Base-by-base conservation (phyloP, 805 yeast genomes). In the Candida ortonii region DNA sequence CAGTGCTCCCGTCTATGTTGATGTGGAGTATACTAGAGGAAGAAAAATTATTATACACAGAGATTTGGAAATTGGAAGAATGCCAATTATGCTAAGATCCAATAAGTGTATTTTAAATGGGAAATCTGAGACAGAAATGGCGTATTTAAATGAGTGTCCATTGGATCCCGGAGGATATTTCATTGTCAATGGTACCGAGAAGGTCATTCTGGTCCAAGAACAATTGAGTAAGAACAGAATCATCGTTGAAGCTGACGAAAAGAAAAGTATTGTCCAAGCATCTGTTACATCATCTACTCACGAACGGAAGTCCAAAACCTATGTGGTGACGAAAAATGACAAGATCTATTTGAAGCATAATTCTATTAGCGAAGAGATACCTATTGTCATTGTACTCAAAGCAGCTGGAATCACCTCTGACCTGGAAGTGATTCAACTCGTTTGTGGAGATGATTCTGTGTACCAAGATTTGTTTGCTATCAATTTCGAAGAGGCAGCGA, bases 141-240 rank as follows among this genome's bases (percentile, higher is more conserved):
- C 98, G 0, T 65, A 65, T 16, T 68, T 84, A 47, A 81, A 85
- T 49, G 98, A 93, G 62, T 93, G 98, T 62, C 98, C 98, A 0
- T 68, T 93, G 31, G 98, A 93, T 63, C 98, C 98, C 6, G 98
- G 98, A 64, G 98, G 98, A 52, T 93, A 93, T 57, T 93, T 93
- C 55, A 85, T 90, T 55, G 97, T 90, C 31, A 90, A 90, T 57
- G 98, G 98, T 59, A 93, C 98, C 0, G 98, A 93, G 53, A 93
- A 93, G 59, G 98, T 93, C 28, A 93, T 93, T 44, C 71, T 93
- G 48, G 94, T 93, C 26, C 98, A 93, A 62, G 98, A 93, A 62
- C 98, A 93, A 69, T 70, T 93, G 58, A 82, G 95, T 32, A 93
- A 93, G 65, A 93, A 93, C 64, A 85, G 98, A 73, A 93, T 93